A percentile compares a stretch with the other conserved stretches of the same genome.
phyloP scores from a whole-genome alignment of 192 early-diverging fungal species.

The Dissophora ornata region DNA sequence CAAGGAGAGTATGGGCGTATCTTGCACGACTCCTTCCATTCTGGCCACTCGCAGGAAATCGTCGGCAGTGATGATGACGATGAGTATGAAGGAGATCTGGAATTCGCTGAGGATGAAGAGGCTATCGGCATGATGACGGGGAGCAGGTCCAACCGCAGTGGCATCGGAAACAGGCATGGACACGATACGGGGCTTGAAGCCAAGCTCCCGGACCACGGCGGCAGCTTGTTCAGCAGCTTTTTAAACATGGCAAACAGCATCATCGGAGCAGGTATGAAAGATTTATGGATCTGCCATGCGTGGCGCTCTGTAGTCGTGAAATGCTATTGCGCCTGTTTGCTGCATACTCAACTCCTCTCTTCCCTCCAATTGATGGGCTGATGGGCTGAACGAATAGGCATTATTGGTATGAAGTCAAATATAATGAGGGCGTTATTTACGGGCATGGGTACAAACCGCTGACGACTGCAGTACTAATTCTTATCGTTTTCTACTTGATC shows the following conservation, averaged over 20 bases:
- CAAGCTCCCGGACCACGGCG: constrained; percentile 64
- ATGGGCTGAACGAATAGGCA: constrained; percentile 32
- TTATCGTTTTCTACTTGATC: too few relatives aligned
- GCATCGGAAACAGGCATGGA: constrained; percentile 39
- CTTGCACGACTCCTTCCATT: constrained; percentile 46
- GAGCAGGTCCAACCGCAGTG: constrained; percentile 45
- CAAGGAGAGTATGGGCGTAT: constrained; percentile 43
- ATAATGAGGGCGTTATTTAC: too few relatives aligned
- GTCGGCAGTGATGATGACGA: constrained; percentile 15
- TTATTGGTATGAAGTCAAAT: constrained; percentile 24
- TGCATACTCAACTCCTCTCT: neutral
- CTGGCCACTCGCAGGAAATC: constrained; percentile 20
- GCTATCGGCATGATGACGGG: constrained; percentile 51
- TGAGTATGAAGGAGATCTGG: constrained; percentile 17
- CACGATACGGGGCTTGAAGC: constrained; percentile 18
- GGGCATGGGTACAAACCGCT: too few relatives aligned
- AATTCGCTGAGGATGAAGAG: constrained; percentile 46
- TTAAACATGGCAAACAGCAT: constrained; percentile 95
- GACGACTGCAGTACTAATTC: too few relatives aligned
- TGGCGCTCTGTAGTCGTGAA: too few relatives aligned
- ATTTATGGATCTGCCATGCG: neutral
- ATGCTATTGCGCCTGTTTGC: too few relatives aligned
- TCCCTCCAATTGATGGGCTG: too few relatives aligned
- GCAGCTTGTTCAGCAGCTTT: constrained; percentile 66
- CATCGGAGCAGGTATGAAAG: constrained; percentile 83